These are phyloP conservation scores for Chaetoscypha palmicola DNA, from an alignment of 2,329 filamentous ascomycete species.

Conservation along the genomic window DNA sequence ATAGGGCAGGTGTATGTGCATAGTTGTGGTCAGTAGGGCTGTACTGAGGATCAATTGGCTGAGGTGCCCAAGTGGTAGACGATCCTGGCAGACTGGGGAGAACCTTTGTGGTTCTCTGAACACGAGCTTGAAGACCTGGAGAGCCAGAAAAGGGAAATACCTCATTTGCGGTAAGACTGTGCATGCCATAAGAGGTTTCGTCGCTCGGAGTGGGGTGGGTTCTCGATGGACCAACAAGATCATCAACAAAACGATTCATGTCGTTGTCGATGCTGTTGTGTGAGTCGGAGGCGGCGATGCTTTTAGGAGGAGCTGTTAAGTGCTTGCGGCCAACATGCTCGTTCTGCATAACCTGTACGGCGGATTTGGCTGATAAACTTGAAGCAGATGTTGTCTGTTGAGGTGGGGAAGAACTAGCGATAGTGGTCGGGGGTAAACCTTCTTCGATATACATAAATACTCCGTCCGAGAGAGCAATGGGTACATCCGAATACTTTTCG, in stretches of 20 bases:
- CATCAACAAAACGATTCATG: conserved; percentile 52
- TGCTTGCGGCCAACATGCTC: conserved; percentile 1
- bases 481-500: conserved; percentile 33
- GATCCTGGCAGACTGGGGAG: conserved; percentile 36
- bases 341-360: background rate
- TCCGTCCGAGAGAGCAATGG: conserved; percentile 32
- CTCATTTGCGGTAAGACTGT: conserved; percentile 44
- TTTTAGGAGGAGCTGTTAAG: conserved; percentile 8
- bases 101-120: conserved; percentile 25
- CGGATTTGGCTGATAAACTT: background rate
- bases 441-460: conserved; percentile 47
- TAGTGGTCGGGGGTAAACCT: conserved; percentile 41
- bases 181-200: conserved; percentile 50
- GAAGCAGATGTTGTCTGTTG: conserved; percentile 27
- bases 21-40: conserved; percentile 32
- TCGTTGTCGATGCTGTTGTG: conserved; percentile 36
- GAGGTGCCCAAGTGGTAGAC: conserved; percentile 38
- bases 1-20: conserved; percentile 24
- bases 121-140: conserved; percentile 31
- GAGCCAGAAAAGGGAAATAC: conserved; percentile 39
- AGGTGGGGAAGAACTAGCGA: conserved; percentile 24
- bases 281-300: conserved; percentile 18
- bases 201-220: conserved; percentile 32
- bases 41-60: conserved; percentile 33
- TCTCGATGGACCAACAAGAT: conserved; percentile 38